Base-by-base conservation (phyloP, 345 rosid genomes). In the Aethionema arabicum region DNA sequence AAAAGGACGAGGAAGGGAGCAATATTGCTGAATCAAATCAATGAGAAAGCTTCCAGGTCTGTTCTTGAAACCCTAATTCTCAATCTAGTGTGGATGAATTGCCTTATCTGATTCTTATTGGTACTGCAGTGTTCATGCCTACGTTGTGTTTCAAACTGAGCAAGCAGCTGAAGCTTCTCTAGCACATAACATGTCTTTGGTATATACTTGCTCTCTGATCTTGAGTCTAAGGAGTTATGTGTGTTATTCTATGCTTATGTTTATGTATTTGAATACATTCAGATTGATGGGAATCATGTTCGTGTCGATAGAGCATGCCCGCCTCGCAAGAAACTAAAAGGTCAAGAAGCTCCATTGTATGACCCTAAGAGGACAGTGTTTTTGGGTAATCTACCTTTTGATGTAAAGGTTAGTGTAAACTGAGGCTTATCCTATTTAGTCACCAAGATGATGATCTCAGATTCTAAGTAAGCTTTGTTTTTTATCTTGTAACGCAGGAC, bases 261-360 rank as follows among this genome's bases (percentile, higher is more conserved):
- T 60, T 64, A 12, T 70, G 16, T 43, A 11, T 37, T 14, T 66
- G 38, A 11, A 39, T 14, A 47, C 30, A 13, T 48, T 48, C 40
- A 93, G 97, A 78, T 90, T 74, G 92, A 72, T 59, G 96, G 93
- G 59, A 84, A 95, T 67, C 99, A 95, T 56, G 69, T 95, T 44
- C 97, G 97, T 30, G 95, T 95, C 44, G 99, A 95, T 77, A 73
- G 96, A 78, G 97, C 97, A 6, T 86, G 96, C 69, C 97, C 99
- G 2, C 99, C 99, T 60, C 86, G 92, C 31, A 95, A 95, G 67
- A 90, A 88, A 72, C 66, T 88, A 72, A 95, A 82, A 74, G 91
- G 83, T 52, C 87, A 73, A 15, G 68, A 43, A 69, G 11, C 77
- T 75, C 68, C 78, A 35, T 73, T 80, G 52, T 93, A 93, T 66